A percentile compares a stretch with the other conserved stretches of the same genome.
Conservation (phyloP, 2,329 filamentous ascomycete species). For the Venturia oleaginea region DNA sequence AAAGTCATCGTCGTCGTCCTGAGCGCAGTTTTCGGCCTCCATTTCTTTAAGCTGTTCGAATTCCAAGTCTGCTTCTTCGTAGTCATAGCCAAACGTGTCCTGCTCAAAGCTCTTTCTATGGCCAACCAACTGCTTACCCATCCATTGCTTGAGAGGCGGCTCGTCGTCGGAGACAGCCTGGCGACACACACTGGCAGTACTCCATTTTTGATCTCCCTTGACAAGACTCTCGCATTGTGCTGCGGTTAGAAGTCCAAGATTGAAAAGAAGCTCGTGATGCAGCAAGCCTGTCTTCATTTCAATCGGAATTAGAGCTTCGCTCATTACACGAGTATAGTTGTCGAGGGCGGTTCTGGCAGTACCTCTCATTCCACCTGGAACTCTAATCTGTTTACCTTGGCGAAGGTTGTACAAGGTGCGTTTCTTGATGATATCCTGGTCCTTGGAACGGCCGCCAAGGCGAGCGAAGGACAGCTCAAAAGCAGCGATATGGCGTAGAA, state of each 20-base stretch:
- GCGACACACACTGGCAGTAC: constrained; percentile 14
- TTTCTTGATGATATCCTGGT: constrained; percentile 51
- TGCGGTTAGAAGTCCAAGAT: not conserved
- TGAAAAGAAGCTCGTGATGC: not conserved
- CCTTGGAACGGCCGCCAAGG: constrained; percentile 61
- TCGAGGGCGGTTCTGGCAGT: not conserved
- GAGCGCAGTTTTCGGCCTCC: constrained; percentile 46
- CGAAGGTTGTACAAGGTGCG: constrained; percentile 47
- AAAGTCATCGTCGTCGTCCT: constrained; percentile 43
- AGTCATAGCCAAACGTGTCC: constrained; percentile 44
- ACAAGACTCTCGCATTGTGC: constrained; percentile 55
- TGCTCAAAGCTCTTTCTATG: constrained; percentile 36
- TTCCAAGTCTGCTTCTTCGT: constrained; percentile 52
- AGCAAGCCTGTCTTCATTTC: constrained; percentile 21
- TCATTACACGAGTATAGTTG: not conserved
- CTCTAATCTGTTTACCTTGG: not conserved
- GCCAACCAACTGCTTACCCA: constrained; percentile 42
- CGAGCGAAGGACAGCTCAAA: constrained; percentile 57
- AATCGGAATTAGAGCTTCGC: constrained; percentile 31
- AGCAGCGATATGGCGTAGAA: constrained; percentile 54
- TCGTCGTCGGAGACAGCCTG: constrained; percentile 19
- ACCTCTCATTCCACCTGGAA: not conserved
- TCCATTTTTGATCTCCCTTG: constrained; percentile 34
- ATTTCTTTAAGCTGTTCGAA: constrained; percentile 52
- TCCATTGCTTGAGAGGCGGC: constrained; percentile 36